Percentiles rank a stretch among this genome's conserved stretches.
These are phyloP conservation scores for Suhomyces emberorum DNA, from an alignment of 805 yeast species.

Conservation along the genomic window DNA sequence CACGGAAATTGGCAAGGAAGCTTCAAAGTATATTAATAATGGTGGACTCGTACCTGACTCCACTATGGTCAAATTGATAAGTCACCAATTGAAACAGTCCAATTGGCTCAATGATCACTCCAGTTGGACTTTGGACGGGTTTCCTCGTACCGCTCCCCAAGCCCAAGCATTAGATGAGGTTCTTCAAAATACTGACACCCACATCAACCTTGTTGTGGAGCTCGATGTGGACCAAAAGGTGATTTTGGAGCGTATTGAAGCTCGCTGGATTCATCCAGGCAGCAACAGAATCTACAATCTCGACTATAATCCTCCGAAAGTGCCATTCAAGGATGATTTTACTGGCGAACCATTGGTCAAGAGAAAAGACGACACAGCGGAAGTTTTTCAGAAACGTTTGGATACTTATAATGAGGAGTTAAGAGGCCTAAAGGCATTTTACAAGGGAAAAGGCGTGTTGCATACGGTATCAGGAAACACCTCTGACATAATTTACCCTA, in stretches of 20 bases:
- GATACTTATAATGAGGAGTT: slow-evolving; percentile 57
- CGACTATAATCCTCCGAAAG: slow-evolving; percentile 86
- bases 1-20: slow-evolving; percentile 55
- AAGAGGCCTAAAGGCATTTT: slow-evolving; percentile 64
- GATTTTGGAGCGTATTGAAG: slow-evolving; percentile 76
- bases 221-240: slow-evolving; percentile 83
- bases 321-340: slow-evolving; percentile 75
- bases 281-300: slow-evolving; percentile 87
- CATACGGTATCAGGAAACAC: slow-evolving; percentile 68
- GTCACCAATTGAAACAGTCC: slow-evolving; percentile 41
- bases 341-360: slow-evolving; percentile 85
- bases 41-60: slow-evolving; percentile 78
- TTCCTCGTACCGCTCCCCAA: slow-evolving; percentile 78
- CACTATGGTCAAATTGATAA: slow-evolving; percentile 58
- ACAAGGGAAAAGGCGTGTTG: slow-evolving; percentile 43
- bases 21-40: slow-evolving; percentile 49
- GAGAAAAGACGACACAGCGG: slow-evolving; percentile 80
- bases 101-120: slow-evolving; percentile 43
- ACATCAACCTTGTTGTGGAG: slow-evolving; percentile 77
- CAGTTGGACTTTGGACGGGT: slow-evolving; percentile 85
- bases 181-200: slow-evolving; percentile 35
- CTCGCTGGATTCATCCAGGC: slow-evolving; percentile 78
- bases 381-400: slow-evolving; percentile 64
- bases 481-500: slow-evolving; percentile 80
- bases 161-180: slow-evolving; percentile 56